Percentiles rank a stretch among this genome's conserved stretches.
These are phyloP conservation scores for Thozetella sp. DNA, from an alignment of 495 filamentous ascomycete species.

Conservation along the genomic window DNA sequence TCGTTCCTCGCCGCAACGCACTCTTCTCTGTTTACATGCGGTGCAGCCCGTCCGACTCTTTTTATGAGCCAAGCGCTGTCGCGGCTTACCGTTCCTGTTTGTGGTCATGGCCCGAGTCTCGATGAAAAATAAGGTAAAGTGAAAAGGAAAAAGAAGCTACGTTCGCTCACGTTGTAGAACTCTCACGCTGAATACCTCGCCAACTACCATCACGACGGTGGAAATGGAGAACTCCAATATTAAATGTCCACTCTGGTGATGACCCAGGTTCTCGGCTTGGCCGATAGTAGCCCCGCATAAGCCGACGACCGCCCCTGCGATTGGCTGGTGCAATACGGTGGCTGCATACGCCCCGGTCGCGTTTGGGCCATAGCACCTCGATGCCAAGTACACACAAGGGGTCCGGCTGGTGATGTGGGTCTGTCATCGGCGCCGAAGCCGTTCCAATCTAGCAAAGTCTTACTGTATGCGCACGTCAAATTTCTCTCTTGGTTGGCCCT, in stretches of 20 bases:
- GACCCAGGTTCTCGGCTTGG: background rate
- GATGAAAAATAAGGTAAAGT: background rate
- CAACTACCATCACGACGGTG: background rate
- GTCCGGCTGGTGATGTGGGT: no score
- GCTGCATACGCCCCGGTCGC: background rate
- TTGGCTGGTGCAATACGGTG: background rate
- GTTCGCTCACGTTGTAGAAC: background rate
- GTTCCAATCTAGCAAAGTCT: no score
- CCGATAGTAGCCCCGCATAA: background rate
- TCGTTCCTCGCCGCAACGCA: background rate
- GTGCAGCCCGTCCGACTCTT: background rate
- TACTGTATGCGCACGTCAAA: no score
- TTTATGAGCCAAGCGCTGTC: background rate
- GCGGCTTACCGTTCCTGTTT: background rate
- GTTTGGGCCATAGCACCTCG: background rate
- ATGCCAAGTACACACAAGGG: no score
- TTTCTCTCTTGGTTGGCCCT: no score
- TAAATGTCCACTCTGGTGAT: background rate
- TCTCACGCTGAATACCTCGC: background rate
- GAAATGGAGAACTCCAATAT: no score
- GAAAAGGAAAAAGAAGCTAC: background rate
- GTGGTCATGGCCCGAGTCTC: background rate
- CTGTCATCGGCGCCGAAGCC: no score
- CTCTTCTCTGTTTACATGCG: background rate
- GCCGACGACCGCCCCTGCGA: background rate